Conservation (phyloP, 1,284 basidiomycete species). For the Tilletia horrida region DNA sequence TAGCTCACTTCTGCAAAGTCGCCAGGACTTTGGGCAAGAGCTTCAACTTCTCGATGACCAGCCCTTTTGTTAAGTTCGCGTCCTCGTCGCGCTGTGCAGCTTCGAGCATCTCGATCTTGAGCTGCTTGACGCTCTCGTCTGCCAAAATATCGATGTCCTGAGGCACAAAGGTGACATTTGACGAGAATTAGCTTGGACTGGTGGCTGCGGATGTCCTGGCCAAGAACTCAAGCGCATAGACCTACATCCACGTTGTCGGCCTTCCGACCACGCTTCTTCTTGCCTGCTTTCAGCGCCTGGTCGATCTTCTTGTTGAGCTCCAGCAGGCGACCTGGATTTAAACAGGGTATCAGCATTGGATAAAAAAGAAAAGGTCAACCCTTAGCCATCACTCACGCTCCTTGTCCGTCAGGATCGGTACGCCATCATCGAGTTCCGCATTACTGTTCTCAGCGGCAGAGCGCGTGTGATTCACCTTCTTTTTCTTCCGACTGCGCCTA, state of each 20-base stretch:
- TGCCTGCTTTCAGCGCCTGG: slow-evolving; percentile 76
- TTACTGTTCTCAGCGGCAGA: too few species aligned
- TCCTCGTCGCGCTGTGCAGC: slow-evolving; percentile 82
- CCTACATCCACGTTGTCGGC: slow-evolving; percentile 59
- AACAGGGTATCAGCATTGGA: background rate
- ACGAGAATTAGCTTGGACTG: too few species aligned
- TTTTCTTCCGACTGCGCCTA: slow-evolving; percentile 12
- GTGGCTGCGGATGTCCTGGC: too few species aligned
- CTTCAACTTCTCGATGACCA: slow-evolving; percentile 79
- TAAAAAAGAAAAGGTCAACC: background rate
- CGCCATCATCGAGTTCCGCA: background rate
- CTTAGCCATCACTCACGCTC: slow-evolving; percentile 5
- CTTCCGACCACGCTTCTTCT: slow-evolving; percentile 70
- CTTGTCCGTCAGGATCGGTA: background rate
- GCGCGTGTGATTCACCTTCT: background rate
- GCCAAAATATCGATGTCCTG: slow-evolving; percentile 71
- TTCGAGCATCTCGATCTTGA: slow-evolving; percentile 78
- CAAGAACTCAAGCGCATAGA: slow-evolving; percentile 20
- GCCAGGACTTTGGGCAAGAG: slow-evolving; percentile 84
- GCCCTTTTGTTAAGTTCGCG: slow-evolving; percentile 75
- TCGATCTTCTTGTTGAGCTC: slow-evolving; percentile 73
- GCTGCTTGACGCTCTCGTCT: slow-evolving; percentile 81
- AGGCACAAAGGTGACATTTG: slow-evolving; percentile 51
- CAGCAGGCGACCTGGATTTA: slow-evolving; percentile 59
- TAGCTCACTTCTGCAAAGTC: slow-evolving; percentile 83